Base-by-base conservation (phyloP, 2,329 filamentous ascomycete genomes). In the Ophiocordyceps camponoti-rufipedis region DNA sequence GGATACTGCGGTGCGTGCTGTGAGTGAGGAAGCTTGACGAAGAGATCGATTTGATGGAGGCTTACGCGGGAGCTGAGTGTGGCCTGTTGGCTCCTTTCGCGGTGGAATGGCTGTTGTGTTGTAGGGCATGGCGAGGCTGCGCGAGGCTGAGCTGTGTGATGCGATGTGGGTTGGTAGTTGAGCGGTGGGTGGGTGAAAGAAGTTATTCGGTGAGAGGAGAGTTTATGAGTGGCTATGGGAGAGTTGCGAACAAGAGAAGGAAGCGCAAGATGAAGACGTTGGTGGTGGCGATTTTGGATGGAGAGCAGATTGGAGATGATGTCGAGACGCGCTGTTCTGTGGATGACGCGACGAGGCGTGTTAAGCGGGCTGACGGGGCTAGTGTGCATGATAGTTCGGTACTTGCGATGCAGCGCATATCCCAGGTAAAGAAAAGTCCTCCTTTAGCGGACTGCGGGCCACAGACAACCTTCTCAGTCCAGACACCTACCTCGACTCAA, bases 61-160 rank as follows among this genome's bases (percentile, higher is more conserved):
- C 83, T 64, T 69, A 94, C 89, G 70, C 9, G 89, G 89, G 31
- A 96, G 75, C 53, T 85, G 82, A 19, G 84, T 83, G 52, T 86
- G 80, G 53, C 89, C 89, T 2, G 84, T 93, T 42, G 85, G 75
- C 63, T 94, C 86, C 59, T 85, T 80, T 49, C 82, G 70, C 38
- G 83, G 84, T 52, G 82, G 75, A 47, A 91, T 91, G 16, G 85
- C 81, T 4, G 80, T 79, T 52, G 85, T 89, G 65, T 94, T 94
- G 68, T 91, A 88, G 28, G 88, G 84, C 88, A 96, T 95, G 44
- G 16, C 62, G 40, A 31, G 29, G 29, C 29, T 31, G 29, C 29
- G 29, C 29, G 29, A 31, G 29, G 29, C 29, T 31, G 29, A 31
- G 29, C 29, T 23, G 23, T 23, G 23, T 23, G 23, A 23, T 23